Base-by-base conservation (phyloP, 495 filamentous ascomycete genomes). In the Aspergillus nidulans region DNA sequence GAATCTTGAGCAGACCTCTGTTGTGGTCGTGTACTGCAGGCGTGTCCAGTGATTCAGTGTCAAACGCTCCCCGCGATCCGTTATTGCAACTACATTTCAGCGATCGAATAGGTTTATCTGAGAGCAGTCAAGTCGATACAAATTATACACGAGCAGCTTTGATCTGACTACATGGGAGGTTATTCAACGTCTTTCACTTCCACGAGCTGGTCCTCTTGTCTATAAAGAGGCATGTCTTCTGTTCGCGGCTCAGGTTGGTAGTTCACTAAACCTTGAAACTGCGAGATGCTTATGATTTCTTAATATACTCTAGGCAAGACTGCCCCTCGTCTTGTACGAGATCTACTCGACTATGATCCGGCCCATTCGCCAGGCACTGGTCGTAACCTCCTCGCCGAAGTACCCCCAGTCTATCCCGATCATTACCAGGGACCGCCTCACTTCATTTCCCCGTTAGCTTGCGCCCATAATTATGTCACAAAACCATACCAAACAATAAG, bases 241-340 rank as follows among this genome's bases (percentile, higher is more conserved):
- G 48, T 54, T 55, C 70, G 71, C 57, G 64, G 59, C 47, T 55
- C 69, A 43, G 73, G 73, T 76, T 60, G 49, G 69, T 62, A 54
- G 9, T 25, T 49, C 19, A 32, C 38, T 34, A n/a, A 40, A 34
- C 39, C 6, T 43, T 16, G 24, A 13, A n/a, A 26, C 13, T 12
- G 28, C 21, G 9, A 32, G 20, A 36, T 49, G 20, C 25, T 47
- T 23, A 55, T 47, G 41, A 8, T 24, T 39, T 25, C 13, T 43
- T 34, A 16, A 61, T 43, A 57, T 26, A 39, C 20, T 43, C 10
- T 52, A 82, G 85, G 85, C 56, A 87, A 86, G 70, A 82, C 80
- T 56, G 78, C 82, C 46, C 85, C 84, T 9, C 78, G 80, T 44
- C 74, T 88, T 48, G 67, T 81, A 40, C 66, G 81, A 53, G 85